These are phyloP conservation scores for Calycina herbarum DNA, from an alignment of 2,329 filamentous ascomycete genomes.

Conservation along the genomic window DNA sequence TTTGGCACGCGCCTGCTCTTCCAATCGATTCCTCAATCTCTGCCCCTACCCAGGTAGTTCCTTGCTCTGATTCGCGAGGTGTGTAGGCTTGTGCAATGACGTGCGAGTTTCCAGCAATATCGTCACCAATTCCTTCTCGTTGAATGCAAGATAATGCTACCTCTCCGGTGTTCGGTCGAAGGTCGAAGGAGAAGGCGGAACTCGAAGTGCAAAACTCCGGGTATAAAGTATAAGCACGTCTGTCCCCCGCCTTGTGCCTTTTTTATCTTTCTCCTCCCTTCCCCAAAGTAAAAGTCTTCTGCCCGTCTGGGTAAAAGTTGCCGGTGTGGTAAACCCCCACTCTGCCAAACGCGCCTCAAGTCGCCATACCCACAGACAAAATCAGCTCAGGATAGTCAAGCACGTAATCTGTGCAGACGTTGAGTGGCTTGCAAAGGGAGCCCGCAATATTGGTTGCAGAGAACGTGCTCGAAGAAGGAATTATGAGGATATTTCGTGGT, in stretches of 20 bases:
- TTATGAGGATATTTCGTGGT: conserved; percentile 11
- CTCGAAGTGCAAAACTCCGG: not conserved
- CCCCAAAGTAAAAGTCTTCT: not conserved
- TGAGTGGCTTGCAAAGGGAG: conserved; percentile 13
- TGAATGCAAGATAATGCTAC: not conserved
- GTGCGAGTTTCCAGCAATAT: conserved; percentile 9
- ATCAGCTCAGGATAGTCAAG: conserved; percentile 16
- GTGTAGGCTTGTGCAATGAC: conserved; percentile 8
- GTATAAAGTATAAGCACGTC: not conserved
- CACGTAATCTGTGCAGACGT: conserved; percentile 27
- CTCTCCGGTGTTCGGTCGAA: not conserved
- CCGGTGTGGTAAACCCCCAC: conserved; percentile 20
- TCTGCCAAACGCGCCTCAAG: conserved; percentile 18
- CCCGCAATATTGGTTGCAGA: conserved; percentile 7
- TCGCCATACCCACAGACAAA: conserved; percentile 16
- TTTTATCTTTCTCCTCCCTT: not conserved
- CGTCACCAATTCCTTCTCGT: conserved; percentile 2
- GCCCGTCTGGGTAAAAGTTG: conserved; percentile 8
- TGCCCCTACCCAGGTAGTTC: not conserved
- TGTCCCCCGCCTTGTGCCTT: not conserved
- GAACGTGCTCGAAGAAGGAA: conserved; percentile 18
- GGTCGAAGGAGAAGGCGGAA: not conserved
- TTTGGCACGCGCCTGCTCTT: conserved; percentile 12
- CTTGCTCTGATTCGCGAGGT: conserved; percentile 9
- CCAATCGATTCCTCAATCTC: conserved; percentile 15